Evolutionary conservation across 257 asterid genomes (phyloP).

Genomic region (Jaltomata sinuosa): DNA sequence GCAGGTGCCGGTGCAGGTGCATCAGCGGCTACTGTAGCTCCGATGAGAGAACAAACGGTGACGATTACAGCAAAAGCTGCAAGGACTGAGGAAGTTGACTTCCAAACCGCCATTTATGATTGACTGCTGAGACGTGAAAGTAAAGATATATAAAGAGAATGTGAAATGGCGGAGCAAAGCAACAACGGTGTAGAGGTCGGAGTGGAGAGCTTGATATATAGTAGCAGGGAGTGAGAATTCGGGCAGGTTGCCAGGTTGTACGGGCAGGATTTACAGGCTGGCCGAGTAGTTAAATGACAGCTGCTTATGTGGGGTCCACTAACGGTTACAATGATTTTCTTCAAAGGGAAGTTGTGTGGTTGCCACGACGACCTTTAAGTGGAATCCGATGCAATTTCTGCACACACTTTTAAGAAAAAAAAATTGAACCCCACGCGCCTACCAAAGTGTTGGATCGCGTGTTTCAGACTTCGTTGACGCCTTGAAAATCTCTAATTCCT

Average conservation of each 20-base stretch:
- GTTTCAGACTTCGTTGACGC: neutral
- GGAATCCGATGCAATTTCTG: neutral
- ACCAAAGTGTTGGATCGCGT: neutral
- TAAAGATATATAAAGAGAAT: neutral
- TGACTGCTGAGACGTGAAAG: neutral
- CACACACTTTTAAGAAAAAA: neutral
- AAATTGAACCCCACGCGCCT: neutral
- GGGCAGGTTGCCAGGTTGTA: constrained; percentile 32
- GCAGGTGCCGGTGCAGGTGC: constrained; percentile 45
- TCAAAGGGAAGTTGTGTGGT: neutral
- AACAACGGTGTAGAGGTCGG: neutral
- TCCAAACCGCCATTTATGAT: constrained; percentile 30
- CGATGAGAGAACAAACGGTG: constrained; percentile 25
- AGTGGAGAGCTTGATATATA: neutral
- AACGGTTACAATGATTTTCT: neutral
- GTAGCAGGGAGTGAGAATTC: neutral
- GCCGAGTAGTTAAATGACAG: constrained; percentile 9
- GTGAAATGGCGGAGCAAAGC: neutral
- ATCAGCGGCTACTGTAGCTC: constrained; percentile 24
- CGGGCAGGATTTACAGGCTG: constrained; percentile 47
- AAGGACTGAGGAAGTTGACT: constrained; percentile 6
- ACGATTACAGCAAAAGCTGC: constrained; percentile 11
- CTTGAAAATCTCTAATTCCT: neutral
- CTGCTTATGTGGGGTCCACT: neutral
- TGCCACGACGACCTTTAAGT: neutral